Conservation (phyloP, 345 rosid species). For the Brassica cretica region DNA sequence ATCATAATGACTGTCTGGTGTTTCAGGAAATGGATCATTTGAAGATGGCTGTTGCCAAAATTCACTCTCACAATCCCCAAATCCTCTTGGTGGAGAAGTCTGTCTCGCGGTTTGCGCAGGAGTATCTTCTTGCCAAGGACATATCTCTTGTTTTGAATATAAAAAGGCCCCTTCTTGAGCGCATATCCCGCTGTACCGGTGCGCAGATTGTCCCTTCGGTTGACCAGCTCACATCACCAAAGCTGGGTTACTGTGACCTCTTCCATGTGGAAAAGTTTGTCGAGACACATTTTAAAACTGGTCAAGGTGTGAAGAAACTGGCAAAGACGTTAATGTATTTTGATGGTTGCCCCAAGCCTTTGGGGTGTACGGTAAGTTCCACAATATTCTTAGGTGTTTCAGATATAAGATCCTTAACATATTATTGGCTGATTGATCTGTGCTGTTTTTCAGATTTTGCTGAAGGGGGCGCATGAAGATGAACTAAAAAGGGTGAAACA, state of each 20-base stretch:
- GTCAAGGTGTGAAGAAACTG: slow-evolving; percentile 75
- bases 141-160: slow-evolving; percentile 92
- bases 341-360: slow-evolving; percentile 97
- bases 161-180: slow-evolving; percentile 90
- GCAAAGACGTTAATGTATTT: slow-evolving; percentile 89
- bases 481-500: slow-evolving; percentile 93
- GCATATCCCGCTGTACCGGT: slow-evolving; percentile 93
- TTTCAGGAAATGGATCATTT: slow-evolving; percentile 95
- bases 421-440: slow-evolving; percentile 31
- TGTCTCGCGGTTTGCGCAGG: slow-evolving; percentile 91
- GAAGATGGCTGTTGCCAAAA: slow-evolving; percentile 97
- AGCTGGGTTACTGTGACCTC: slow-evolving; percentile 79
- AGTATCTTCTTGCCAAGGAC: slow-evolving; percentile 86
- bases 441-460: slow-evolving; percentile 66
- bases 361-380: slow-evolving; percentile 91
- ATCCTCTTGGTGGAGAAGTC: slow-evolving; percentile 96
- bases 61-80: slow-evolving; percentile 76
- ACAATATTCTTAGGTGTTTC: slow-evolving; percentile 8
- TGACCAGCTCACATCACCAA: slow-evolving; percentile 82
- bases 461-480: slow-evolving; percentile 90
- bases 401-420: slow-evolving; percentile 8
- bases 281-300: slow-evolving; percentile 76
- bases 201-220: slow-evolving; percentile 89
- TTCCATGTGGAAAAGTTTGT: slow-evolving; percentile 83
- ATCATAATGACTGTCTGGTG: slow-evolving; percentile 20